phyloP scores from a whole-genome alignment of 1,284 basidiomycete species.

The Xerocomus minutiporus region DNA sequence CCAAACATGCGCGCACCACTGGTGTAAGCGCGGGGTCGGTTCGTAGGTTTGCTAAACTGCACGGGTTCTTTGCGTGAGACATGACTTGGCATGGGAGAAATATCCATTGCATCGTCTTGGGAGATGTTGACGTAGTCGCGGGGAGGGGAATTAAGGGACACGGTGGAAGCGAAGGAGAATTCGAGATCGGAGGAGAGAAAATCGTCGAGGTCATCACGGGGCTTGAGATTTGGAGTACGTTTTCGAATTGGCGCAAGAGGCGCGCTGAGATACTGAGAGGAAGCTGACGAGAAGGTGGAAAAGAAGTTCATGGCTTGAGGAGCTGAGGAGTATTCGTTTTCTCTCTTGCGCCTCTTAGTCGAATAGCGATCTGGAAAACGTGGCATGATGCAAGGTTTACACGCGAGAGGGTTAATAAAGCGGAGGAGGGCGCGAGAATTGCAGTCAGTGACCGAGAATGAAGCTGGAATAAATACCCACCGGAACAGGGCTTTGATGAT shows the following conservation, averaged over 20 bases:
- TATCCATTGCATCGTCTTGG: conserved; percentile 66
- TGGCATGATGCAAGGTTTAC: conserved; percentile 20
- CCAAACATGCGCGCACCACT: conserved; percentile 64
- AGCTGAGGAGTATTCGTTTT: conserved; percentile 24
- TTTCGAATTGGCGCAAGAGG: conserved; percentile 50
- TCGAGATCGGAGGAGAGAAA: conserved; percentile 71
- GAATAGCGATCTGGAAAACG: conserved; percentile 30
- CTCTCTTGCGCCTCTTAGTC: conserved; percentile 45
- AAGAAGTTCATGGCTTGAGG: conserved; percentile 49
- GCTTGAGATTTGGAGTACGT: conserved; percentile 37
- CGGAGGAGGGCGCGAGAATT: neutral
- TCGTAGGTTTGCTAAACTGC: conserved; percentile 27
- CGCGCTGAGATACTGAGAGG: conserved; percentile 47
- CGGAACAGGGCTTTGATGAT: conserved; percentile 23
- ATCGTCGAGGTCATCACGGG: conserved; percentile 54
- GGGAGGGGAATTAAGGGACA: conserved; percentile 70
- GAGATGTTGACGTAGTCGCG: conserved; percentile 42
- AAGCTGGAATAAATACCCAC: conserved; percentile 31
- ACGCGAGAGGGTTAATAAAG: conserved; percentile 9
- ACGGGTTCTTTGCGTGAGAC: conserved; percentile 28
- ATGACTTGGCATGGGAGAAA: conserved; percentile 59
- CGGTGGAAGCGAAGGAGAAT: conserved; percentile 72
- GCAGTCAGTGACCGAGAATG: conserved; percentile 17
- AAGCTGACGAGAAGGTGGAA: conserved; percentile 34
- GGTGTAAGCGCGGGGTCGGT: conserved; percentile 57